Evolutionary conservation across 1,284 basidiomycete species (phyloP), one percentile per base, ranked within the genome.

Genomic region (Apiotrichum veenhuisii): DNA sequence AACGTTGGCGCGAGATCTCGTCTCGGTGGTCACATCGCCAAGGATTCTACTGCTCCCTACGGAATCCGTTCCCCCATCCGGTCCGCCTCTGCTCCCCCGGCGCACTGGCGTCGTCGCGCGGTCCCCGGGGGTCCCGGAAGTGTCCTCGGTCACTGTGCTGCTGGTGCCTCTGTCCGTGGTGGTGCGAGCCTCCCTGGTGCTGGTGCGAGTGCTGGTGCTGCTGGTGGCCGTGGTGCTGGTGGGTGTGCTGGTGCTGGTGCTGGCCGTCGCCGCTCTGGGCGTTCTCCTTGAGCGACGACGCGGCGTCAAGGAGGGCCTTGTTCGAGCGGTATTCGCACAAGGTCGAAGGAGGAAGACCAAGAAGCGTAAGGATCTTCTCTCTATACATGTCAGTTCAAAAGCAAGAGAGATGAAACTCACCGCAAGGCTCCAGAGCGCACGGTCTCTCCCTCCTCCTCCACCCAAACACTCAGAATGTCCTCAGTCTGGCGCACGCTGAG

Each of bases 401-500:
- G 38, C 47, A n/a, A 33, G 17, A 15, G 3, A n/a, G 2, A 14
- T 14, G 26, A 25, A 10, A 69, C 75, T 58, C 55, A 77, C 76
- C 68, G 71, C 52, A 78, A 55, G 18, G 71, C 64, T 4, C 72
- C 72, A 30, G 61, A 73, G 46, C 69, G 64, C 3, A 75, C 71
- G 12, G 65, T 61, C 33, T 76, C 74, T 5, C 69, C 69, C 63
- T 77, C 74, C 56, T 75, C 71, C 58, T 78, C 77, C 5, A 77
- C 75, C 77, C 77, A 78, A 15, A 78, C 73, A 56, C 71, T 74
- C 57, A 78, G 52, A n/a, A 77, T 76, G 59, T 76, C 75, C 66
- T 78, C 77, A 14, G 62, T 59, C 64, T 75, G 72, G 54, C 77
- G 65, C 20, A 75, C 73, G 57, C 70, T 72, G 53, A 78, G 64